A percentile compares a stretch with the other conserved stretches of the same genome.
These are phyloP conservation scores for Coemansia sp. DNA, from an alignment of 192 early-diverging fungal species.

Conservation along the genomic window DNA sequence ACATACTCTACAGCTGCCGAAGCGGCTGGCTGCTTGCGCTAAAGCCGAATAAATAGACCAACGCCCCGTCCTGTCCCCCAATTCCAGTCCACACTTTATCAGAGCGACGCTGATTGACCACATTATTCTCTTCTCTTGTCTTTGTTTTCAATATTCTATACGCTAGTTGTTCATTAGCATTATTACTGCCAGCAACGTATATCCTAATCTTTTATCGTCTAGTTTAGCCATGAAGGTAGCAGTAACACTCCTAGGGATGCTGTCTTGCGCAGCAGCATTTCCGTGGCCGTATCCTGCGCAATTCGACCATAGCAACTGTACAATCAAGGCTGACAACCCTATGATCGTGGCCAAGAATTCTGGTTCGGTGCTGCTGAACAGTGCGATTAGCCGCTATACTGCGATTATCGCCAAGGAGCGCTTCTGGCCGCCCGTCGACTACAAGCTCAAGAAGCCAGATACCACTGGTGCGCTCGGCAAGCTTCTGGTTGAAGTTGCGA, in stretches of 20 bases:
- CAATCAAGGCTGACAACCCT: constrained; percentile 35
- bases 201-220: background rate
- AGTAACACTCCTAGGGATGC: constrained; percentile 21
- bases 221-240: constrained; percentile 15
- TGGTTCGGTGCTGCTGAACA: constrained; percentile 47
- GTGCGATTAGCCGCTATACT: constrained; percentile 55
- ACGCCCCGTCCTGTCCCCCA: background rate
- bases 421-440: constrained; percentile 54
- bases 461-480: constrained; percentile 25
- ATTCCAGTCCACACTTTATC: background rate
- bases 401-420: constrained; percentile 47
- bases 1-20: background rate
- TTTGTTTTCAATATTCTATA: background rate
- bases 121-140: background rate
- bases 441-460: constrained; percentile 22
- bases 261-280: constrained; percentile 23
- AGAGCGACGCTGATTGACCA: background rate
- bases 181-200: background rate
- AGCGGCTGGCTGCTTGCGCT: background rate
- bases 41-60: background rate
- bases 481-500: constrained; percentile 53
- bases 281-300: constrained; percentile 50
- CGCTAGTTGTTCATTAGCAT: background rate
- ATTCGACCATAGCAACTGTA: constrained; percentile 29
- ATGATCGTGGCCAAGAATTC: constrained; percentile 50